Evolutionary conservation across 2,329 filamentous ascomycete species (phyloP), one percentile per base, ranked within the genome.

Genomic region (Microdochium bolleyi): DNA sequence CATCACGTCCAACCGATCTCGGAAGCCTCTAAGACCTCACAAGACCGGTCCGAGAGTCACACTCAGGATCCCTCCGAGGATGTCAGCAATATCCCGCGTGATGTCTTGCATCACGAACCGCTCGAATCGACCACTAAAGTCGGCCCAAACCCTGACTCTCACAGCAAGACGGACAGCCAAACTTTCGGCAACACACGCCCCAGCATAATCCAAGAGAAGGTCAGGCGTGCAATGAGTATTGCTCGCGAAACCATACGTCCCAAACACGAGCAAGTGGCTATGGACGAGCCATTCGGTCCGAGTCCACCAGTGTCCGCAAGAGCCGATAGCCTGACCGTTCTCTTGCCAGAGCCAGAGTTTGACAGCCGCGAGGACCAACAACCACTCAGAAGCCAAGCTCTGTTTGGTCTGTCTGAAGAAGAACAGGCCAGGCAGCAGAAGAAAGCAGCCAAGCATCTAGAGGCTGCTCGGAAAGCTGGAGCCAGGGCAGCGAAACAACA

Each of bases 381-480:
- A 22, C 21, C 41, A 22, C 41, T 10, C 41, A 11, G 4, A 41
- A 14, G 19, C 9, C 8, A 22, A 46, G 21, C 13, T 3, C 13
- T 21, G 14, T 46, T 7, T 19, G 3, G 16, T 7, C 16, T 16
- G 22, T 11, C n/a, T 3, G 48, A 55, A 49, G 13, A 60, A 57
- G 27, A 30, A 30, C 5, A 11, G 48, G 51, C 50, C 19, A 51
- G 55, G 24, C 55, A 59, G 51, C 60, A 53, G 27, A 53, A 59
- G 41, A 58, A 59, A 49, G 61, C 52, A 53, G 56, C 54, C 34
- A 57, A 44, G 49, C 51, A 22, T 52, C 49, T 24, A 25, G 5
- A 27, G 50, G 10, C 22, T 32, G 34, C 25, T n/a, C 10, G 16
- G 2, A 25, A 37, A 32, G 50, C 50, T 9, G n/a, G 25, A 13